Conservation (phyloP, 345 rosid genomes). For the Brassica incana region DNA sequence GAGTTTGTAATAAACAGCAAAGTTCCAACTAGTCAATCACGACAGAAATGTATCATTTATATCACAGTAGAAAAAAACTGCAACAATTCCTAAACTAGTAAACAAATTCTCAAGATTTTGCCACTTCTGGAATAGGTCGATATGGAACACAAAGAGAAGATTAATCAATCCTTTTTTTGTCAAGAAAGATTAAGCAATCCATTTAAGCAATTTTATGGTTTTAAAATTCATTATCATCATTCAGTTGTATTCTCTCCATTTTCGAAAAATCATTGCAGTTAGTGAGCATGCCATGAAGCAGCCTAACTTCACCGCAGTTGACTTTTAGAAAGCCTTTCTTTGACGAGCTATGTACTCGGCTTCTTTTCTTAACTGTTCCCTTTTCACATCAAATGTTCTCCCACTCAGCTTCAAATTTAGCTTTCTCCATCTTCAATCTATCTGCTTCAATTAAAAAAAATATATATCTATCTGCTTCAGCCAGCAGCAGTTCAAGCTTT, state of each 20-base stretch:
- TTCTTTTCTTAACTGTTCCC: constrained; percentile 64
- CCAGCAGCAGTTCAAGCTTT: constrained; percentile 61
- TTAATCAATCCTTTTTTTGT: too few relatives aligned
- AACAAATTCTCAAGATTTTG: neutral
- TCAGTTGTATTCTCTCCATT: neutral
- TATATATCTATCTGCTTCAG: constrained; percentile 56
- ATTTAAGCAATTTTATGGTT: too few relatives aligned
- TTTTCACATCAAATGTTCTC: constrained; percentile 80
- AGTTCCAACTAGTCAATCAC: neutral
- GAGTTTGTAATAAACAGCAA: neutral
- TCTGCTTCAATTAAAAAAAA: too few relatives aligned
- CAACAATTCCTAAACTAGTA: neutral
- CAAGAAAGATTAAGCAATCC: too few relatives aligned
- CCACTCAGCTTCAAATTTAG: constrained; percentile 87
- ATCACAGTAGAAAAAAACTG: neutral
- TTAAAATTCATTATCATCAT: neutral
- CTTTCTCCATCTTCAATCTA: constrained; percentile 58
- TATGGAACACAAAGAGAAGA: neutral
- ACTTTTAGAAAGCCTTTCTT: constrained; percentile 50
- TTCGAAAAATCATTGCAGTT: neutral
- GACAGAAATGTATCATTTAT: neutral
- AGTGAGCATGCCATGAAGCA: neutral
- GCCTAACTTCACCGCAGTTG: neutral
- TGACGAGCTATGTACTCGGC: constrained; percentile 56
- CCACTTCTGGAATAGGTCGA: neutral